Evolutionary conservation across 768 basidiomycete species (phyloP), one percentile per base, ranked within the genome.

Genomic region (Coprinopsis strossmayeri): DNA sequence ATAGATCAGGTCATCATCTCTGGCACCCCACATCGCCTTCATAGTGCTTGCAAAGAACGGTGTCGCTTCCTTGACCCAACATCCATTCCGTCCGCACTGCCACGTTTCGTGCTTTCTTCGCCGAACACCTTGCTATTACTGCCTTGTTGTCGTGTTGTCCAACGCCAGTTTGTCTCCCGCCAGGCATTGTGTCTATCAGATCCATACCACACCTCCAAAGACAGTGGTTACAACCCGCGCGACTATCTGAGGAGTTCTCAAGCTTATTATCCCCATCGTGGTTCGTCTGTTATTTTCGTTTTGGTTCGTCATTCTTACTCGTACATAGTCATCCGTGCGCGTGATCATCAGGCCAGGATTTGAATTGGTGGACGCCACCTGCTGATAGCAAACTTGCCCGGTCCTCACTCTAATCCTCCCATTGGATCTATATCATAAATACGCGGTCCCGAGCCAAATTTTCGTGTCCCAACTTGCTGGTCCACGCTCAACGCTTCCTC

Each of bases 221-320:
- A n/a, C n/a, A n/a, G n/a, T n/a, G n/a, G n/a, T n/a, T n/a, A n/a
- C n/a, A n/a, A n/a, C n/a, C n/a, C n/a, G n/a, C 30, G 9, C 17
- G 5, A 38, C 35, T 17, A 17, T 10, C 35, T 7, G 35, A 38
- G 35, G 9, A 38, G 18, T 11, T 18, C 17, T 38, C 11, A 38
- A 38, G 35, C 35, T 38, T 38, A 38, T 38, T 38, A 38, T 38
- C 35, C 18, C 35, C 35, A 38, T 38, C 35, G 10, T 18, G 35
- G 35, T 38, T 11, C 17, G 35, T 38, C 17, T 38, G 35, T 38
- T 17, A 38, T 11, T 18, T 38, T 18, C 35, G 35, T 38, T 38
- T 10, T 38, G 10, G 18, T 38, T 5, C 9, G 10, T 17, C 17
- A 7, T 10, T 17, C 18, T 5, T 10, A 7, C 35, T 38, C 35